Conservation (phyloP, 2,329 filamentous ascomycete genomes). For the Apiospora kogelbergensis region DNA sequence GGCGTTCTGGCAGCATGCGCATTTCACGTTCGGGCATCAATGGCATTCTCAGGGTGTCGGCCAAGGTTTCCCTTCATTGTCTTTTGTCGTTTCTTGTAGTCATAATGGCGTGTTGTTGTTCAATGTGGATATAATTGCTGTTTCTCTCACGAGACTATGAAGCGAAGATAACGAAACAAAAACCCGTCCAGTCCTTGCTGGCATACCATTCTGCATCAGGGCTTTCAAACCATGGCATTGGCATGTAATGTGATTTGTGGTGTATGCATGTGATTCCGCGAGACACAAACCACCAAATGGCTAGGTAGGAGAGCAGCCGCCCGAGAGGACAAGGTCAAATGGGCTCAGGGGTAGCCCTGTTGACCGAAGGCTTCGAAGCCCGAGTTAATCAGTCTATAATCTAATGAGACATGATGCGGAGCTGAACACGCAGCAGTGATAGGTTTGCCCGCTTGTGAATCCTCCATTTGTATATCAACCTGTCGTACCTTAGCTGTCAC, state of each 20-base stretch:
- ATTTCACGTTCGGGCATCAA: neutral
- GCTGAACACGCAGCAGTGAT: neutral
- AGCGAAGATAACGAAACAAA: neutral
- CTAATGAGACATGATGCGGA: neutral
- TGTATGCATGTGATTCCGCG: neutral
- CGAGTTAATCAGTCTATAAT: neutral
- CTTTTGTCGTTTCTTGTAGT: neutral
- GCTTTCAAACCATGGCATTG: neutral
- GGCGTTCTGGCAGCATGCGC: neutral
- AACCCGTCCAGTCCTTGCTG: neutral
- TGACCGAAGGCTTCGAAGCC: neutral
- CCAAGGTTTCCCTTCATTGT: neutral
- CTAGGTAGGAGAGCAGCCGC: neutral
- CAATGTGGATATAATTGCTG: neutral
- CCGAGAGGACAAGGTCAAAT: neutral
- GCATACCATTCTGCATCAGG: neutral
- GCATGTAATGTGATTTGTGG: neutral
- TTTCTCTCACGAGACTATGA: slow-evolving; percentile 1
- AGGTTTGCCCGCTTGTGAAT: too few species aligned
- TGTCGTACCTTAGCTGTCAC: too few species aligned
- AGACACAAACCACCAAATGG: too few species aligned
- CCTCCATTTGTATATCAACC: too few species aligned
- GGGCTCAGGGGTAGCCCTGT: neutral
- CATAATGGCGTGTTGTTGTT: neutral
- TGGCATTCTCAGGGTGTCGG: neutral